phyloP scores from a whole-genome alignment of 345 rosid genomes.

The rapeseed (Brassica napus) region Da-Ae NC_063435.1:27448501-27449000 shows the following conservation, averaged over 20 bases:
- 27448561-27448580: constrained; percentile 81
- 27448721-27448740: constrained; percentile 69
- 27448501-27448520: constrained; percentile 4
- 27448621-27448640: constrained; percentile 76
- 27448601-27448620: constrained; percentile 87
- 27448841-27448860: constrained; percentile 98
- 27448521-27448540: constrained; percentile 20
- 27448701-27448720: constrained; percentile 65
- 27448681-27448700: constrained; percentile 70
- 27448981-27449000: constrained; percentile 78
- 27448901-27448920: constrained; percentile 54
- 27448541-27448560: constrained; percentile 58
- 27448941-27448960: constrained; percentile 92
- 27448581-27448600: constrained; percentile 78
- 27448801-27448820: constrained; percentile 62
- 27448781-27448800: constrained; percentile 55
- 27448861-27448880: constrained; percentile 97
- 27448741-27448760: constrained; percentile 61
- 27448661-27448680: constrained; percentile 53
- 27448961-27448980: constrained; percentile 88
- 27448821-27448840: constrained; percentile 99
- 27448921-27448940: constrained; percentile 84
- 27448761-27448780: constrained; percentile 53
- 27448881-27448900: constrained; percentile 86
- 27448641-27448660: constrained; percentile 54